These are phyloP conservation scores for Monosporascus sp. DNA, from an alignment of 2,329 filamentous ascomycete genomes.

Conservation along the genomic window DNA sequence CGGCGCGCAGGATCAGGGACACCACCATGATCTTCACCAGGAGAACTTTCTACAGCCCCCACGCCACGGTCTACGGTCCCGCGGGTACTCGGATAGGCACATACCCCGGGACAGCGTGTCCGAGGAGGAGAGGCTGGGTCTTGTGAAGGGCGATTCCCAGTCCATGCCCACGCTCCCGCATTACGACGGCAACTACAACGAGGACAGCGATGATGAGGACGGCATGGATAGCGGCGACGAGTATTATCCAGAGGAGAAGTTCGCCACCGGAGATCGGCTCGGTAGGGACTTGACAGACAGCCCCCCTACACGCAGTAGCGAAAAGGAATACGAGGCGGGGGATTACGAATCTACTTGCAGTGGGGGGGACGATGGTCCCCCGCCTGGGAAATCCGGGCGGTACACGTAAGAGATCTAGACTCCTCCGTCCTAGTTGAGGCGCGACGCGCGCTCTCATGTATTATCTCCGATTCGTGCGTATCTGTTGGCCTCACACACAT, in stretches of 20 bases:
- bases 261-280: slow-evolving; percentile 23
- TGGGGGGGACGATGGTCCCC: too few species aligned
- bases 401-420: too few species aligned
- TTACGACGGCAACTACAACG: slow-evolving; percentile 31
- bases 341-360: too few species aligned
- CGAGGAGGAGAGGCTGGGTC: slow-evolving; percentile 76
- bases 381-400: too few species aligned
- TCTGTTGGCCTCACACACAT: too few species aligned
- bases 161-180: slow-evolving; percentile 29
- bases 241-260: slow-evolving; percentile 26
- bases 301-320: slow-evolving; percentile 17
- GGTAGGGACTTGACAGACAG: slow-evolving; percentile 38
- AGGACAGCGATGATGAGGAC: slow-evolving; percentile 27
- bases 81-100: slow-evolving; percentile 36
- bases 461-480: too few species aligned
- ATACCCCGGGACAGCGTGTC: slow-evolving; percentile 49
- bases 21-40: slow-evolving; percentile 14
- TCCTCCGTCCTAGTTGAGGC: too few species aligned
- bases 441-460: too few species aligned
- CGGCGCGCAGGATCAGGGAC: slow-evolving; percentile 22
- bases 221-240: slow-evolving; percentile 24
- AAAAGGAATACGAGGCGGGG: background rate
- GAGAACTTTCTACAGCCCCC: background rate
- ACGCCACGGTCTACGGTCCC: slow-evolving; percentile 25
- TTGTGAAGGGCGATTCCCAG: slow-evolving; percentile 68